Evolutionary conservation across 176 grass and related monocot species (phyloP).

Genomic region (Chrysopogon serrulatus): DNA sequence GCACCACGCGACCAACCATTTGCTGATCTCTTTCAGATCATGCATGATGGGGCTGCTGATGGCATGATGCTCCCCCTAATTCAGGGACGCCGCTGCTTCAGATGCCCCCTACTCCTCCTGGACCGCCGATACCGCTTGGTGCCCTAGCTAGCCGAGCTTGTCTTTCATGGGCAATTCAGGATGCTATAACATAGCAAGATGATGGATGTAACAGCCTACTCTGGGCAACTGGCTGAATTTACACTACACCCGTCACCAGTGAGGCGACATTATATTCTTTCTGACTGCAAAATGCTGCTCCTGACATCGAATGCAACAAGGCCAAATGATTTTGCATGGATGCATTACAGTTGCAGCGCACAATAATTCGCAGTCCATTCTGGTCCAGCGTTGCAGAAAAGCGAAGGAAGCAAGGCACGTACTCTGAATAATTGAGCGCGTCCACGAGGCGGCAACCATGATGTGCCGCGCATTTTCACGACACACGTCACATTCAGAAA

Average conservation of each 20-base stretch:
- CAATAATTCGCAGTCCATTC: constrained; percentile 26
- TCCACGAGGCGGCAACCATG: constrained; percentile 10
- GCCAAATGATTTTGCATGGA: constrained; percentile 10
- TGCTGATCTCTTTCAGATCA: not conserved
- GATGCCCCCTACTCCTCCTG: constrained; percentile 25
- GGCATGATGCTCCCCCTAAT: not conserved
- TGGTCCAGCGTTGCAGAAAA: constrained; percentile 30
- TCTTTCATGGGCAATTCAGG: not conserved
- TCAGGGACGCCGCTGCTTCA: not conserved
- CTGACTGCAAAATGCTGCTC: not conserved
- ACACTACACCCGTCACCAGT: not conserved
- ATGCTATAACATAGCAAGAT: not conserved
- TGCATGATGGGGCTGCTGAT: not conserved
- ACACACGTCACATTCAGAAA: constrained; percentile 10
- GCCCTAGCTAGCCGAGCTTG: not conserved
- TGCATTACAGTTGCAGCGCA: not conserved
- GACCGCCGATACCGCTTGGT: not conserved
- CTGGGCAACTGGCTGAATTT: not conserved
- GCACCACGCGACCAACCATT: not conserved
- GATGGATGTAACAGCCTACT: not conserved
- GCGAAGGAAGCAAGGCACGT: constrained; percentile 28
- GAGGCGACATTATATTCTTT: not conserved
- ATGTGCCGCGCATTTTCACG: not conserved
- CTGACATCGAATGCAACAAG: not conserved
- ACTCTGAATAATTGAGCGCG: not conserved